Evolutionary conservation across 163 green algal species (phyloP).

Genomic region (Volvox carteri): DNA sequence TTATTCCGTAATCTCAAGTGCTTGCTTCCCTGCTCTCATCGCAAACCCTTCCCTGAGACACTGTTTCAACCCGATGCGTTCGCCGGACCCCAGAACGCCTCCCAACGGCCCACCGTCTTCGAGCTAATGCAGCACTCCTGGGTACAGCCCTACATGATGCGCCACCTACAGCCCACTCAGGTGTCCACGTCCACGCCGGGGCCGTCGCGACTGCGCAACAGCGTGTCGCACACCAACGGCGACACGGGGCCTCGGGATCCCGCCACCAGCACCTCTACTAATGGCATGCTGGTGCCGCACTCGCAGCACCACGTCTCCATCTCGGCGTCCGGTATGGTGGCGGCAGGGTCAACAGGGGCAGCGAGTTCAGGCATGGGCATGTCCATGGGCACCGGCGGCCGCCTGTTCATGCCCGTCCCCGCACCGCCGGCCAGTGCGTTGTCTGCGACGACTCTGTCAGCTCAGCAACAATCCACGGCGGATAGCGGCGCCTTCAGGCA

Average conservation of each 20-base stretch:
- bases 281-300: background rate
- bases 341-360: background rate
- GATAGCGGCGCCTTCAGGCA: background rate
- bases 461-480: background rate
- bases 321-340: background rate
- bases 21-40: background rate
- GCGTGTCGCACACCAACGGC: constrained; percentile 15
- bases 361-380: background rate
- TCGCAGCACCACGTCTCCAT: background rate
- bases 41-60: too few relatives aligned
- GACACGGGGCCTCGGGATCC: background rate
- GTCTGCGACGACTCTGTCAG: background rate
- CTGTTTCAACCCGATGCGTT: too few relatives aligned
- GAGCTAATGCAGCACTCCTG: constrained; percentile 74
- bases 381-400: background rate
- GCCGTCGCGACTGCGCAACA: constrained; percentile 47
- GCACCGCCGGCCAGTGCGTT: background rate
- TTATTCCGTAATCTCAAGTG: too few relatives aligned
- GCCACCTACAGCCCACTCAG: background rate
- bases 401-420: constrained; percentile 4
- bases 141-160: constrained; percentile 61
- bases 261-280: background rate
- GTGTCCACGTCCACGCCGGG: background rate
- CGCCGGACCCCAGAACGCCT: constrained; percentile 66
- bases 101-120: constrained; percentile 66